These are phyloP conservation scores for Flaveria sonorensis DNA, from an alignment of 129 eudicot genomes.

Conservation along the genomic window DNA sequence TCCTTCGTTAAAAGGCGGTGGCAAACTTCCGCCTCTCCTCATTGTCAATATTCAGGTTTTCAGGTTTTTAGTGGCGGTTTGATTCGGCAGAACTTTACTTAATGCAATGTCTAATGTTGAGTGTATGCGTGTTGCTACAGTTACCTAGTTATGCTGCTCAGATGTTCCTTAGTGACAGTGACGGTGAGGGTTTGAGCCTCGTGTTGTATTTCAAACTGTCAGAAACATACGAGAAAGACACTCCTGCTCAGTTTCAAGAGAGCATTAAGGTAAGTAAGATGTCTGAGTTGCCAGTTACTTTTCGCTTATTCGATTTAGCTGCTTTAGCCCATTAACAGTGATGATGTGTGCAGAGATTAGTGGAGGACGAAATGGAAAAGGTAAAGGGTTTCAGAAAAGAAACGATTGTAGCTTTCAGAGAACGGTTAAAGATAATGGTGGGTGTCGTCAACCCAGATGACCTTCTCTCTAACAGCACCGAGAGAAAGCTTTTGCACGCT, in stretches of 20 bases:
- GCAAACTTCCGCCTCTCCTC: constrained; percentile 62
- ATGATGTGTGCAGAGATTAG: constrained; percentile 50
- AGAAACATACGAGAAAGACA: constrained; percentile 52
- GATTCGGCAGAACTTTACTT: background rate
- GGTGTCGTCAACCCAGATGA: constrained; percentile 92
- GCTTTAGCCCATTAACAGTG: background rate
- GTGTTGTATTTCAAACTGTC: constrained; percentile 79
- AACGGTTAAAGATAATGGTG: constrained; percentile 80
- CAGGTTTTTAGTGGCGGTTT: background rate
- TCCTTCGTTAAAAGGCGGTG: constrained; percentile 59
- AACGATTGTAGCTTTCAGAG: constrained; percentile 68
- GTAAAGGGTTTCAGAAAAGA: constrained; percentile 71
- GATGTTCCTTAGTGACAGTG: constrained; percentile 79
- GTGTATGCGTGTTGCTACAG: constrained; percentile 38
- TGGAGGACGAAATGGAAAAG: constrained; percentile 71
- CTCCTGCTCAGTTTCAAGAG: constrained; percentile 59
- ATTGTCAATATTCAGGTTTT: constrained; percentile 92
- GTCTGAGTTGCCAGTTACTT: background rate
- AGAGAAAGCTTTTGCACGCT: constrained; percentile 75
- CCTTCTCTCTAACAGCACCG: constrained; percentile 70
- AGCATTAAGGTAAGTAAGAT: constrained; percentile 60
- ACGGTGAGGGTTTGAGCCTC: constrained; percentile 92
- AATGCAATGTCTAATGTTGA: background rate
- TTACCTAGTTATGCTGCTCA: constrained; percentile 82
- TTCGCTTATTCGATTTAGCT: background rate